Evolutionary conservation across 768 basidiomycete genomes (phyloP), one percentile per base, ranked within the genome.

Genomic region (Leccinum longicurvipes): DNA sequence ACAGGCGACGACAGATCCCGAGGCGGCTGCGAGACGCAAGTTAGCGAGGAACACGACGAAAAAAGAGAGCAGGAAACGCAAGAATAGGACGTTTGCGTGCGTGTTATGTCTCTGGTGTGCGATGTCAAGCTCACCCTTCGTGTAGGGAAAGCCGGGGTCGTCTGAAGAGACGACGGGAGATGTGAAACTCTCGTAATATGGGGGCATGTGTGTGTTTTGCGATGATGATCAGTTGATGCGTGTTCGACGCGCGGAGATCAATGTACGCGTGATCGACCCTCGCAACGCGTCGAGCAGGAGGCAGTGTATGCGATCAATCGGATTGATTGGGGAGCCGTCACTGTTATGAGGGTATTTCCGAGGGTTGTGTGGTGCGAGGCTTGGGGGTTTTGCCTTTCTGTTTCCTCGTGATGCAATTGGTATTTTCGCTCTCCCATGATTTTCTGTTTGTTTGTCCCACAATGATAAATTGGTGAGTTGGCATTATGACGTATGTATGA

Each of bases 41-140:
- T 65, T 82, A 54, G 86, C 87, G 60, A 74, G 84, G 60, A 91
- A 91, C 59, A 71, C 70, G 10, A 77, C 82, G 62, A 95, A 95
- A 76, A 93, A 92, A 72, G 91, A 91, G 62, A 88, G 88, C 60
- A 79, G 86, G 66, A 95, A 95, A 69, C 75, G 91, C 64, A 94
- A 92, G 71, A 80, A 78, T 45, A 70, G 76, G 25, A 65, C 69
- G 24, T 85, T 83, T 66, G 77, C 78, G 87, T 87, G 63, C 73
- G 88, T 78, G 3, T 46, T 7, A 36, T 31, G n/a, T 32, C n/a
- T 50, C 25, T 48, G 3, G 1, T 4, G 19, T 23, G 14, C 15
- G 4, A 17, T 36, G 19, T 51, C 41, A 39, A 4, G 41, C 23
- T 48, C 10, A 50, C 24, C 1, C n/a, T n/a, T 25, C 3, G 9